phyloP scores from a whole-genome alignment of 495 filamentous ascomycete species.

The Tuber aestivum region DNA sequence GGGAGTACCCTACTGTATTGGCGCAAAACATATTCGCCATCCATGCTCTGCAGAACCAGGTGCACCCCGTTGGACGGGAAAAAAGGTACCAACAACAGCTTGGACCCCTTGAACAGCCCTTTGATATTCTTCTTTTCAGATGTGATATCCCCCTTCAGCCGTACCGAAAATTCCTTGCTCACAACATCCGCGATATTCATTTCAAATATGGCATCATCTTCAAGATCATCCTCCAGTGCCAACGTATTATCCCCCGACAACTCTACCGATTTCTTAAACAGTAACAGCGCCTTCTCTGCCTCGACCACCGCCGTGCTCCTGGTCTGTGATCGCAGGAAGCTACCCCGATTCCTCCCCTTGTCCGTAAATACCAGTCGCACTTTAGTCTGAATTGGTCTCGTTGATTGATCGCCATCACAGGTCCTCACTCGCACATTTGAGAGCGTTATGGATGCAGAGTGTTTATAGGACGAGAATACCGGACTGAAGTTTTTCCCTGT shows the following conservation, averaged over 20 bases:
- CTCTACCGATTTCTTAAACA: slow-evolving; percentile 32
- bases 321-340: not conserved
- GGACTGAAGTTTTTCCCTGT: slow-evolving; percentile 23
- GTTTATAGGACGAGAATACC: slow-evolving; percentile 20
- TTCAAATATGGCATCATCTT: slow-evolving; percentile 28
- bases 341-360: slow-evolving; percentile 8
- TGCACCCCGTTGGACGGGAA: slow-evolving; percentile 28
- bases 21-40: slow-evolving; percentile 36
- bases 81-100: slow-evolving; percentile 27
- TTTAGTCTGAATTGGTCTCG: slow-evolving; percentile 25
- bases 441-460: slow-evolving; percentile 24
- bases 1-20: slow-evolving; percentile 22
- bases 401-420: slow-evolving; percentile 28
- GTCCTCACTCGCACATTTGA: slow-evolving; percentile 33
- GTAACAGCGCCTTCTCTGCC: slow-evolving; percentile 33
- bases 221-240: slow-evolving; percentile 23
- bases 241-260: slow-evolving; percentile 22
- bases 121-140: slow-evolving; percentile 17
- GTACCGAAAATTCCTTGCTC: slow-evolving; percentile 19
- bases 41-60: slow-evolving; percentile 29
- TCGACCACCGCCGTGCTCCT: slow-evolving; percentile 19
- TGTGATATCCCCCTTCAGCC: slow-evolving; percentile 16
- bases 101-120: slow-evolving; percentile 25
- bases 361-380: slow-evolving; percentile 32
- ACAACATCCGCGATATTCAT: slow-evolving; percentile 35